These are phyloP conservation scores for Citrus sp. DNA, from an alignment of 345 rosid species.

Conservation along the genomic window DNA sequence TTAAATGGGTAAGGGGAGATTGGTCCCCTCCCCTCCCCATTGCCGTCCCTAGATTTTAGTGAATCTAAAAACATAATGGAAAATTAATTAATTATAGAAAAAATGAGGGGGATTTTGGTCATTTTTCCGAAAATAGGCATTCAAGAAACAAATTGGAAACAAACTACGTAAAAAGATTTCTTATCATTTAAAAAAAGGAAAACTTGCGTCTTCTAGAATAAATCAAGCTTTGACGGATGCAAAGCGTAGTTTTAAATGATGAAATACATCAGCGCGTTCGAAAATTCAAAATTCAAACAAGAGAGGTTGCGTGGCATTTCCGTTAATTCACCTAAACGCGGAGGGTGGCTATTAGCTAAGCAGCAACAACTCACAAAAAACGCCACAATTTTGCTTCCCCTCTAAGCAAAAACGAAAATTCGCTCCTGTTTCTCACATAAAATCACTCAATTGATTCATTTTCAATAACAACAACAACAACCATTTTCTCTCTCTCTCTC, in stretches of 20 bases:
- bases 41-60: too few relatives aligned
- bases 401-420: constrained; percentile 20
- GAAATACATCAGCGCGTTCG: neutral
- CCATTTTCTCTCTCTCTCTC: neutral
- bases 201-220: neutral
- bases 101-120: neutral
- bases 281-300: constrained; percentile 9
- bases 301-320: constrained; percentile 31
- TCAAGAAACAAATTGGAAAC: neutral
- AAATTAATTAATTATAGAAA: too few relatives aligned
- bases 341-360: constrained; percentile 16
- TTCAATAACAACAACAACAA: neutral
- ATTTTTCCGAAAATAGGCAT: neutral
- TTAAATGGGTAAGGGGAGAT: too few relatives aligned
- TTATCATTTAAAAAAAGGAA: too few relatives aligned
- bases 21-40: too few relatives aligned
- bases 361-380: neutral
- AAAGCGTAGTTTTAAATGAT: neutral
- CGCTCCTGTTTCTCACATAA: neutral
- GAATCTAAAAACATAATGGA: neutral
- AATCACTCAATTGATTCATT: neutral
- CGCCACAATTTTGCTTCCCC: constrained; percentile 15
- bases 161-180: too few relatives aligned
- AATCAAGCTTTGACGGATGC: neutral
- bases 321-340: constrained; percentile 21